Evolutionary conservation across 768 basidiomycete species (phyloP).

Genomic region (Termitomyces sp.): DNA sequence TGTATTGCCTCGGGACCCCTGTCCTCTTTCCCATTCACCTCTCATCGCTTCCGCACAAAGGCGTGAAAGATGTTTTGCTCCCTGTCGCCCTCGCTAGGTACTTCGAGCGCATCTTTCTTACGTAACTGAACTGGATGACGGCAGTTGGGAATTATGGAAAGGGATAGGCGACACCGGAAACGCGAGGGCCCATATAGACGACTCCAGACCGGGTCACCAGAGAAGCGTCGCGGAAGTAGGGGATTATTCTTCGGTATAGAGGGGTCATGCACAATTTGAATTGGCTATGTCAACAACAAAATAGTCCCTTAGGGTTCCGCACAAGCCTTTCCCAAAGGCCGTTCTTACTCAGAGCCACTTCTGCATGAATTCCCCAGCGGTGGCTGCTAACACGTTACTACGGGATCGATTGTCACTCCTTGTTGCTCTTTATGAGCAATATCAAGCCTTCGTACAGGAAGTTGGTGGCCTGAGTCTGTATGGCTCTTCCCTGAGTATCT

Average conservation of each 20-base stretch:
- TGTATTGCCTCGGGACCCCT: constrained; percentile 51
- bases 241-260: constrained; percentile 24
- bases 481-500: constrained; percentile 32
- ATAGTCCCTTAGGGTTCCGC: constrained; percentile 10
- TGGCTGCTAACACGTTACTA: constrained; percentile 4
- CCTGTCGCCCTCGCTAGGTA: constrained; percentile 19
- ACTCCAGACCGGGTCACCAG: constrained; percentile 29
- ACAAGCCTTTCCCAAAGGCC: constrained; percentile 7
- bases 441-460: constrained; percentile 35
- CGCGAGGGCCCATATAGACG: constrained; percentile 26
- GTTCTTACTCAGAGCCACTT: constrained; percentile 20
- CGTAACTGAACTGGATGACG: constrained; percentile 15
- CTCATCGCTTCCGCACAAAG: constrained; percentile 22
- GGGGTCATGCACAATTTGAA: constrained; percentile 31
- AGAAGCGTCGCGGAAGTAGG: constrained; percentile 43
- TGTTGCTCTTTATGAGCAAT: constrained; percentile 3
- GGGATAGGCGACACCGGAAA: constrained; percentile 48
- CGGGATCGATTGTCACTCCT: constrained; percentile 3
- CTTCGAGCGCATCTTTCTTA: constrained; percentile 6
- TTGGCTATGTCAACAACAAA: constrained; percentile 1
- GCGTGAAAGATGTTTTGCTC: constrained; percentile 9
- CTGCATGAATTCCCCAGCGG: constrained; percentile 11
- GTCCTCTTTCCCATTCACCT: constrained; percentile 13
- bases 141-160: constrained; percentile 13
- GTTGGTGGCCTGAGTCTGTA: constrained; percentile 32